Evolutionary conservation across 371 early-diverging fungal species (phyloP), one percentile per base, ranked within the genome.

Genomic region (Actinomortierella ambigua): DNA sequence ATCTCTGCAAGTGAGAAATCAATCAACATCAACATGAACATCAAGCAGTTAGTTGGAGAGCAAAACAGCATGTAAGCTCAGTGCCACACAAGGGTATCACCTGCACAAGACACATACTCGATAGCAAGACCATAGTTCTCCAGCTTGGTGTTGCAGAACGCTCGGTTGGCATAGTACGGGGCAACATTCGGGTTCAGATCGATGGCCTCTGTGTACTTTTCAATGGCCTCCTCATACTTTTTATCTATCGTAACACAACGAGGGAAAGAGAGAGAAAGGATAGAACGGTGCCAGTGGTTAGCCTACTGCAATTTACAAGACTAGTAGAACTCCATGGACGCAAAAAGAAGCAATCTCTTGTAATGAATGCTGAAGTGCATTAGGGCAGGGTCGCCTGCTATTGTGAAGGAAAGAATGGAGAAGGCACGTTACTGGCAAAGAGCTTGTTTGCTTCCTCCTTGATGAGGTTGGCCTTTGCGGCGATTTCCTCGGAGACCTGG

Each of bases 81-180:
- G n/a, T n/a, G n/a, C n/a, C n/a, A n/a, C n/a, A n/a, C n/a, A n/a
- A n/a, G n/a, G n/a, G n/a, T n/a, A n/a, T n/a, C n/a, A n/a, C n/a
- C n/a, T n/a, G n/a, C n/a, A n/a, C 0, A 8, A 15, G 1, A 34
- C 29, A 53, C 82, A 53, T 84, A 88, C 88, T 82, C 69, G 65
- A 94, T 90, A 43, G 96, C 96, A 54, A 90, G 90, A 7, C 95
- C 97, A 78, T 94, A 97, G 51, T 89, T 87, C 78, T 98, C 98
- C 15, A 89, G 76, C 53, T 89, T 86, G 20, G 95, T 84, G 77
- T 96, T 88, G 44, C 95, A 94, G 63, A 96, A 90, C 3, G 97
- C 94, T 27, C 99, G 86, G 77, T 98, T 98, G 28, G 95, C 85
- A 64, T 93, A 97, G 77, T 90, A 95, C 20, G 91, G 90, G 6